phyloP scores from a whole-genome alignment of 805 yeast genomes.

The Saccharomycopsis sp. region DNA sequence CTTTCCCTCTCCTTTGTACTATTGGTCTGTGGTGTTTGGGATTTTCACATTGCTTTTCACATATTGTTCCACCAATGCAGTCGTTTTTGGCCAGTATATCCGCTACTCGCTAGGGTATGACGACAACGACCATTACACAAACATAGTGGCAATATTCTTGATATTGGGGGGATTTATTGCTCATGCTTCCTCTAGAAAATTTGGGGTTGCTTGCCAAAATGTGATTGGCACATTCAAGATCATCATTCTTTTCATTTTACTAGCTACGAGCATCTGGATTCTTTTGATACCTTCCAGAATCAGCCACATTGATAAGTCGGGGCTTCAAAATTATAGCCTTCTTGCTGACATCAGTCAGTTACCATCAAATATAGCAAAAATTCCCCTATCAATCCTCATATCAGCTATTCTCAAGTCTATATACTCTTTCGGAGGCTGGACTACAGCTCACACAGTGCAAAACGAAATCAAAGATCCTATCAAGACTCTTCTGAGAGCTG shows the following conservation, averaged over 20 bases:
- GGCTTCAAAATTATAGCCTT: conserved; percentile 26
- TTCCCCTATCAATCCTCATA: conserved; percentile 40
- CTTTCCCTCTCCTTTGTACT: conserved; percentile 50
- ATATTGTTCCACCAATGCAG: conserved; percentile 44
- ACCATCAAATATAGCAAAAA: conserved; percentile 3
- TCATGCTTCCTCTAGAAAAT: conserved; percentile 51
- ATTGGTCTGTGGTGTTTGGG: conserved; percentile 46
- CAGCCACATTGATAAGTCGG: conserved; percentile 3
- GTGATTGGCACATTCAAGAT: conserved; percentile 56
- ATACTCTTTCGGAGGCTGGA: conserved; percentile 60
- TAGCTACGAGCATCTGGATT: conserved; percentile 51
- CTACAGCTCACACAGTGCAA: conserved; percentile 50
- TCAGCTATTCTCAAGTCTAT: conserved; percentile 50
- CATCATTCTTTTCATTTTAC: conserved; percentile 44
- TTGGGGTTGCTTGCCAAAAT: conserved; percentile 57
- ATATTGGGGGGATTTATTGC: conserved; percentile 33
- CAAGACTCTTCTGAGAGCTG: conserved; percentile 50
- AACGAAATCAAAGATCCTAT: conserved; percentile 55
- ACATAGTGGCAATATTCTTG: conserved; percentile 33
- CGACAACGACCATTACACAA: conserved; percentile 28
- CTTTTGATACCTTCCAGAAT: conserved; percentile 35
- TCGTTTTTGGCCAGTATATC: conserved; percentile 56
- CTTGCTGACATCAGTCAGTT: conserved; percentile 26
- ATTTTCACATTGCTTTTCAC: conserved; percentile 47
- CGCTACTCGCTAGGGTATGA: conserved; percentile 37